phyloP scores from a whole-genome alignment of 2,329 filamentous ascomycete genomes.

The Acephala macrosclerotiorum region DNA sequence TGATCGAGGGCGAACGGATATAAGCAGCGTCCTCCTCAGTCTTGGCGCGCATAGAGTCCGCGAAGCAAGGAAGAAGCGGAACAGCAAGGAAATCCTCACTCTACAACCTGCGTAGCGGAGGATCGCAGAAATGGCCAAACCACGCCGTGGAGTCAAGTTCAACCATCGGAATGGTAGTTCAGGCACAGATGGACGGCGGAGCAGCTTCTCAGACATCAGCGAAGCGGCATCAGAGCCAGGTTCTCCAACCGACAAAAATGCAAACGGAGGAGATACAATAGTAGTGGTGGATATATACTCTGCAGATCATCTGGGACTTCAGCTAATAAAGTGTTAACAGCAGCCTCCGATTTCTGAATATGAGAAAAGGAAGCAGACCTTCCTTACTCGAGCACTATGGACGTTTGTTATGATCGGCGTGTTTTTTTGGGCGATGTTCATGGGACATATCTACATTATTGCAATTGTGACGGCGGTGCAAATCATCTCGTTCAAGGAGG shows the following conservation, averaged over 20 bases:
- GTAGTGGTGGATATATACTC: slow-evolving; percentile 42
- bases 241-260: slow-evolving; percentile 35
- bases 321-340: slow-evolving; percentile 36
- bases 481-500: slow-evolving; percentile 98
- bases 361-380: slow-evolving; percentile 98
- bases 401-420: slow-evolving; percentile 95
- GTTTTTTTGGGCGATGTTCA: slow-evolving; percentile 93
- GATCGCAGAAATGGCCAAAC: slow-evolving; percentile 49
- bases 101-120: background rate
- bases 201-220: slow-evolving; percentile 76
- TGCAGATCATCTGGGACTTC: slow-evolving; percentile 2
- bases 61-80: slow-evolving; percentile 25
- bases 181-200: slow-evolving; percentile 56
- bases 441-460: slow-evolving; percentile 97
- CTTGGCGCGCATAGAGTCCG: slow-evolving; percentile 24
- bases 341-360: slow-evolving; percentile 69
- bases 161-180: slow-evolving; percentile 45
- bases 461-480: slow-evolving; percentile 91
- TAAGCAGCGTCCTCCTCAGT: slow-evolving; percentile 13
- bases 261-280: slow-evolving; percentile 47
- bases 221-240: slow-evolving; percentile 58
- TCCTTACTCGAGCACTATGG: slow-evolving; percentile 97
- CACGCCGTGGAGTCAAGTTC: slow-evolving; percentile 63
- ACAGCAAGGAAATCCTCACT: slow-evolving; percentile 21
- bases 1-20: slow-evolving; percentile 1